Conservation (phyloP, 345 rosid genomes). For the Salix caprea region DNA sequence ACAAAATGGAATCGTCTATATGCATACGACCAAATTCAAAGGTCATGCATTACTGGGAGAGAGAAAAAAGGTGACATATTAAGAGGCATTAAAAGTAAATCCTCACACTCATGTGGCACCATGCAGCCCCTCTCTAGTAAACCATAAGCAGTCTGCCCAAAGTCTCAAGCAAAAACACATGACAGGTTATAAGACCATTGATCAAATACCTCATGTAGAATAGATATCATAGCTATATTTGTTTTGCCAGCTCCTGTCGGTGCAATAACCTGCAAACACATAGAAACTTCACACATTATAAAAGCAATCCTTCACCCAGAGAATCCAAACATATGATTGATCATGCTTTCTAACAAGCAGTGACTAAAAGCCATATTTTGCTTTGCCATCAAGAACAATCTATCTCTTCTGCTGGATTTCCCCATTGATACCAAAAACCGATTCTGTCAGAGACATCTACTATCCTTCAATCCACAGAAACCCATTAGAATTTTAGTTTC, state of each 20-base stretch:
- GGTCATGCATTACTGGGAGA: no score
- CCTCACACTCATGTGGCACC: neutral
- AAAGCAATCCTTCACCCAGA: neutral
- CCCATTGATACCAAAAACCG: neutral
- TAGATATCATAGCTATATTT: conserved; percentile 92
- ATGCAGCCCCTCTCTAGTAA: neutral
- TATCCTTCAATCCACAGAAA: neutral
- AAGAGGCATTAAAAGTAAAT: neutral
- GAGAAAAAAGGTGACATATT: no score
- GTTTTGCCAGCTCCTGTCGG: conserved; percentile 99
- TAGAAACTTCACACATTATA: conserved; percentile 9
- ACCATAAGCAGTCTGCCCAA: neutral
- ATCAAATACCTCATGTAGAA: conserved; percentile 74
- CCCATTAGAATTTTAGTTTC: neutral
- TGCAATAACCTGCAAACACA: conserved; percentile 81
- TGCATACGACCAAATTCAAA: neutral
- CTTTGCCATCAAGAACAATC: neutral
- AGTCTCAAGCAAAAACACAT: no score
- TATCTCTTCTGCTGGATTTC: neutral
- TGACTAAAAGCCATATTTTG: neutral
- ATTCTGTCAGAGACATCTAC: neutral
- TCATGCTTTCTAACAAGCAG: neutral
- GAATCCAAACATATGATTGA: neutral
- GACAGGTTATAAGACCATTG: neutral
- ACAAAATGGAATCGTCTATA: neutral